A percentile compares a stretch with the other conserved stretches of the same genome.
These are phyloP conservation scores for Hypsizygus ulmarius DNA, from an alignment of 1,284 basidiomycete species.

Conservation along the genomic window DNA sequence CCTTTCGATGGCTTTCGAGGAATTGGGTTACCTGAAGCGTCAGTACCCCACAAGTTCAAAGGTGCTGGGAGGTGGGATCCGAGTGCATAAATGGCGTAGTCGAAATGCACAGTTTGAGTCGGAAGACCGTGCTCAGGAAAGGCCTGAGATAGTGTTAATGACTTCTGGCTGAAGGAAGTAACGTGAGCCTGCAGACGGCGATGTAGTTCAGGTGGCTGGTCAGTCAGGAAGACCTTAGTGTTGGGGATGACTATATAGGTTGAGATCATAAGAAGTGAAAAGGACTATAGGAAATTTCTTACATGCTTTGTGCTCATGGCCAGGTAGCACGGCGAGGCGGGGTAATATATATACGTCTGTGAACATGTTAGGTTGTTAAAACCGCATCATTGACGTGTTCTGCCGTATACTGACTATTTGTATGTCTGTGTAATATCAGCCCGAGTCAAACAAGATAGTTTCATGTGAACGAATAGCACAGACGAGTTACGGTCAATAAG, in stretches of 20 bases:
- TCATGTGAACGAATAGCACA: conserved; percentile 18
- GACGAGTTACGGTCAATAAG: conserved; percentile 71
- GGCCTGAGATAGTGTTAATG: conserved; percentile 44
- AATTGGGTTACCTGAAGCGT: conserved; percentile 8
- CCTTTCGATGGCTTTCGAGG: conserved; percentile 6
- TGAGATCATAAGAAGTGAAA: background rate
- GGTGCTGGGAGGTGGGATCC: conserved; percentile 56
- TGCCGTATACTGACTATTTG: conserved; percentile 38
- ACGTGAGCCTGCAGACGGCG: conserved; percentile 37
- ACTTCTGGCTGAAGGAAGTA: conserved; percentile 40
- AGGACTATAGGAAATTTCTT: conserved; percentile 22
- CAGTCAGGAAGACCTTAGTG: conserved; percentile 35
- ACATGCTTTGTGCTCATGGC: conserved; percentile 75
- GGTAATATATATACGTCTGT: conserved; percentile 64
- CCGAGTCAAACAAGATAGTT: background rate
- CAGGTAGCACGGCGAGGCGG: conserved; percentile 59
- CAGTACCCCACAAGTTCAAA: conserved; percentile 50
- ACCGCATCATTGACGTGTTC: no score
- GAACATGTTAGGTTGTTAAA: background rate
- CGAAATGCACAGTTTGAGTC: conserved; percentile 36
- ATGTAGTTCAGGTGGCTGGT: conserved; percentile 23
- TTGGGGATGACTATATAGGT: conserved; percentile 59
- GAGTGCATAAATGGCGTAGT: conserved; percentile 58
- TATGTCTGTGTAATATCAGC: conserved; percentile 33
- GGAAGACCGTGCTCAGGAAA: conserved; percentile 46